Percentiles rank a stretch among this genome's conserved stretches.
phyloP scores from a whole-genome alignment of 768 basidiomycete species.

The Wakefieldia striispora region DNA sequence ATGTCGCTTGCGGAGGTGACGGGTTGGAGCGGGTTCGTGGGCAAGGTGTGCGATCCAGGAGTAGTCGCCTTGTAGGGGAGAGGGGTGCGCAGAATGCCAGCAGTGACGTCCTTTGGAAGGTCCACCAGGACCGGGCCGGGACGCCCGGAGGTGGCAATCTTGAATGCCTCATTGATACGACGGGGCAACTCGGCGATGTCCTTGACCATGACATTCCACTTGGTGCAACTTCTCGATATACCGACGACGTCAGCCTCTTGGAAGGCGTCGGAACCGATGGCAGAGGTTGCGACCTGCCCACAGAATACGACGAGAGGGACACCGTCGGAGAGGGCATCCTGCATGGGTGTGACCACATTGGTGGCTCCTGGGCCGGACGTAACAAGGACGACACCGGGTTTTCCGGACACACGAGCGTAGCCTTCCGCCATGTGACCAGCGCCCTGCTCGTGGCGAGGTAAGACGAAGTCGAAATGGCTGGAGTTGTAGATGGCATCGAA shows the following conservation, averaged over 20 bases:
- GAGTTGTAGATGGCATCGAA: slow-evolving; percentile 99
- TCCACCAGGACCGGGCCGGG: slow-evolving; percentile 98
- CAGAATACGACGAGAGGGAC: slow-evolving; percentile 93
- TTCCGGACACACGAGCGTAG: slow-evolving; percentile 95
- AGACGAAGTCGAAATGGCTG: slow-evolving; percentile 89
- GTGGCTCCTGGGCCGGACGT: slow-evolving; percentile 98
- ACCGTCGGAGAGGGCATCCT: slow-evolving; percentile 94
- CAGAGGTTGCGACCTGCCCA: slow-evolving; percentile 98
- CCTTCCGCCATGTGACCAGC: slow-evolving; percentile 99
- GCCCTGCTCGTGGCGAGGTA: slow-evolving; percentile 96
- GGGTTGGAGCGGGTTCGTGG: slow-evolving; percentile 67
- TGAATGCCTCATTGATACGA: slow-evolving; percentile 98
- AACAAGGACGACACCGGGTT: slow-evolving; percentile 96
- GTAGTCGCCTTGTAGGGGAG: slow-evolving; percentile 85
- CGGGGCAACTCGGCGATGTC: slow-evolving; percentile 92
- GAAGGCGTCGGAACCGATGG: slow-evolving; percentile 98
- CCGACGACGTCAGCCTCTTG: slow-evolving; percentile 98
- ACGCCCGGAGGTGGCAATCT: slow-evolving; percentile 95
- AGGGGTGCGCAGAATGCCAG: slow-evolving; percentile 81
- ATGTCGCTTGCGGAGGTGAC: slow-evolving; percentile 59
- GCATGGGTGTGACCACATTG: slow-evolving; percentile 97
- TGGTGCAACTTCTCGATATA: slow-evolving; percentile 95
- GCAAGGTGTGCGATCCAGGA: slow-evolving; percentile 76
- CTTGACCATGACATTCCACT: slow-evolving; percentile 99
- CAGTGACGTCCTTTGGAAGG: slow-evolving; percentile 98